Evolutionary conservation across 108 stramenopile genomes (phyloP).

Genomic region (Pseudonitzschia pungens): DNA sequence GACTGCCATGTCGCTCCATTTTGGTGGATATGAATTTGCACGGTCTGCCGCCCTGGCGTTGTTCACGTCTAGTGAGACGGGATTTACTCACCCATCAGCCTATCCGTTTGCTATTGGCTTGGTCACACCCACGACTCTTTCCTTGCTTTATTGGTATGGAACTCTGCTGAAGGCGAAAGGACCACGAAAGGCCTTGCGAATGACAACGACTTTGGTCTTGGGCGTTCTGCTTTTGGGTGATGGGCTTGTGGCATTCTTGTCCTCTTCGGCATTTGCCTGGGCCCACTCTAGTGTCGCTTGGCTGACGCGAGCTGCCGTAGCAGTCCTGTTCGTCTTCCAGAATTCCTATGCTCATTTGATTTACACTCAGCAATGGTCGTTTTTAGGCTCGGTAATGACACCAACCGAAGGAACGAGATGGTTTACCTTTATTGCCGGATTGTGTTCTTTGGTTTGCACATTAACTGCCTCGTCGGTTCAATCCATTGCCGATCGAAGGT

Average conservation of each 20-base stretch:
- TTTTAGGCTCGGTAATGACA: constrained; percentile 70
- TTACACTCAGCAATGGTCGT: constrained; percentile 85
- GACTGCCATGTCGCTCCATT: constrained; percentile 71
- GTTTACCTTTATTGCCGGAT: constrained; percentile 77
- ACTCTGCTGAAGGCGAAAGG: constrained; percentile 53
- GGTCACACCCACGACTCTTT: constrained; percentile 67
- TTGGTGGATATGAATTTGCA: constrained; percentile 81
- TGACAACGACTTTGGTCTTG: constrained; percentile 52
- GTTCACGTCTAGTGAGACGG: constrained; percentile 71
- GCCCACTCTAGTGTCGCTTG: neutral
- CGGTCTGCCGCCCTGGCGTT: constrained; percentile 71
- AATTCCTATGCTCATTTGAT: constrained; percentile 83
- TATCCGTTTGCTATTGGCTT: constrained; percentile 80
- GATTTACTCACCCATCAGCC: constrained; percentile 67
- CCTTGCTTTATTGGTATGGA: constrained; percentile 66
- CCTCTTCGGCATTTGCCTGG: neutral
- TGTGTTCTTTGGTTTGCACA: constrained; percentile 66
- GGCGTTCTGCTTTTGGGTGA: constrained; percentile 27
- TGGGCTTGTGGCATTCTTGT: constrained; percentile 16
- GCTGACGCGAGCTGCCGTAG: constrained; percentile 30
- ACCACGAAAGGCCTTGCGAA: constrained; percentile 61
- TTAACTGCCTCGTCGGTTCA: constrained; percentile 56
- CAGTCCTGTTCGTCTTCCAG: constrained; percentile 70
- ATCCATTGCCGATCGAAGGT: constrained; percentile 29
- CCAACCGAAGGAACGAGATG: constrained; percentile 67